Evolutionary conservation across 805 yeast genomes (phyloP).

Genomic region (Candida morakotiae): DNA sequence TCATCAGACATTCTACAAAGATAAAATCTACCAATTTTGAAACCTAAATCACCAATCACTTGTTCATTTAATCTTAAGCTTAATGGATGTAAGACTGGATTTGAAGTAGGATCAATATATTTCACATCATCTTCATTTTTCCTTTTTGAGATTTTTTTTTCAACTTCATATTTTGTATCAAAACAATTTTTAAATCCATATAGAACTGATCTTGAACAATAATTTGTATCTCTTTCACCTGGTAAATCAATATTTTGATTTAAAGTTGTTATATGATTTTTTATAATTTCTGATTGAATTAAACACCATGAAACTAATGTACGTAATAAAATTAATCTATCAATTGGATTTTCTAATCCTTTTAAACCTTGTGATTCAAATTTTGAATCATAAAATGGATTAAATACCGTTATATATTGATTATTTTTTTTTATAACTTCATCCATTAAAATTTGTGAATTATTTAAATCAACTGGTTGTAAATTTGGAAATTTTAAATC

Average conservation of each 20-base stretch:
- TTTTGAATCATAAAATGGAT: conserved; percentile 17
- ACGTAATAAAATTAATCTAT: conserved; percentile 35
- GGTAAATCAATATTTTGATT: conserved; percentile 29
- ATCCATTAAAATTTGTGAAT: conserved; percentile 16
- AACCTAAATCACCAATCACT: conserved; percentile 38
- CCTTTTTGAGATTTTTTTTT: conserved; percentile 25
- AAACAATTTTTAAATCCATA: conserved; percentile 30
- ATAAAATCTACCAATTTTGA: conserved; percentile 36
- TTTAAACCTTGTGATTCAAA: conserved; percentile 31
- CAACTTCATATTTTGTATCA: conserved; percentile 28
- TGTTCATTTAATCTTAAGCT: conserved; percentile 31
- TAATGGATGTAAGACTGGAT: conserved; percentile 32
- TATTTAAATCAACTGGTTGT: conserved; percentile 20
- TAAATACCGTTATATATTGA: conserved; percentile 13
- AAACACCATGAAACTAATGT: conserved; percentile 35
- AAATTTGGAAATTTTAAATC: conserved; percentile 3
- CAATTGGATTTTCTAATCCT: conserved; percentile 26
- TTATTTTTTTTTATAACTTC: conserved; percentile 11
- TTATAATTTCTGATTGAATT: conserved; percentile 26
- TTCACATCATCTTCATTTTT: conserved; percentile 17
- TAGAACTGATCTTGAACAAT: conserved; percentile 31
- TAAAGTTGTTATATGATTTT: conserved; percentile 18
- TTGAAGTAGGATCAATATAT: conserved; percentile 37
- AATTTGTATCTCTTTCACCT: conserved; percentile 35
- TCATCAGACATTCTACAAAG: conserved; percentile 33